phyloP scores from a whole-genome alignment of 116 monocot species.

The Cymodocea nodosa region DNA sequence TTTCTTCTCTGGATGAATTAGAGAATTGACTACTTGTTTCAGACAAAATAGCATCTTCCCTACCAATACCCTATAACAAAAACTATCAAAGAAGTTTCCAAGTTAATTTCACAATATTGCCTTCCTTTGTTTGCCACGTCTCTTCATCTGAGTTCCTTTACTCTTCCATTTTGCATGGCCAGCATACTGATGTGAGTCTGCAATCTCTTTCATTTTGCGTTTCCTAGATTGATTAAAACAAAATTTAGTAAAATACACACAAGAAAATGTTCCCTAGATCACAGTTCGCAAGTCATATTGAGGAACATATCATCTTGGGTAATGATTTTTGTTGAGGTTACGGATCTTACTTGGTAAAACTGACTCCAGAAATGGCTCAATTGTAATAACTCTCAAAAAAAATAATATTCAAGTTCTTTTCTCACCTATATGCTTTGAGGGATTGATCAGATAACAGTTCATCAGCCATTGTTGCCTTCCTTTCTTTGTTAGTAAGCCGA shows the following conservation, averaged over 20 bases:
- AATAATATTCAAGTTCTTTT: not conserved
- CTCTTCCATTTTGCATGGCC: constrained; percentile 63
- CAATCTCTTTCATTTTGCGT: constrained; percentile 55
- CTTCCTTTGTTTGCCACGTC: constrained; percentile 47
- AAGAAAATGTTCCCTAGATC: too few relatives aligned
- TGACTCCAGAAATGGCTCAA: too few relatives aligned
- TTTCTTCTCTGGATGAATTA: too few relatives aligned
- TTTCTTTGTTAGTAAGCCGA: constrained; percentile 76
- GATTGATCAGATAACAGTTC: constrained; percentile 54
- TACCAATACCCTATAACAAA: too few relatives aligned
- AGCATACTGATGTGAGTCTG: constrained; percentile 26
- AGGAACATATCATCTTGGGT: too few relatives aligned
- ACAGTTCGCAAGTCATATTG: too few relatives aligned
- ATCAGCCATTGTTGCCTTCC: constrained; percentile 70
- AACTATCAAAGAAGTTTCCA: too few relatives aligned
- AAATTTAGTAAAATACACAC: not conserved
- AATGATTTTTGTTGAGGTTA: too few relatives aligned
- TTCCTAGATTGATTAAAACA: constrained; percentile 24
- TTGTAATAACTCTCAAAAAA: too few relatives aligned
- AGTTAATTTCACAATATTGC: constrained; percentile 6
- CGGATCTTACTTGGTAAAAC: too few relatives aligned
- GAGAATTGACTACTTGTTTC: too few relatives aligned
- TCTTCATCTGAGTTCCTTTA: constrained; percentile 47
- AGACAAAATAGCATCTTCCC: too few relatives aligned
- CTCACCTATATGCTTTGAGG: constrained; percentile 57